phyloP scores from a whole-genome alignment of 345 rosid species.

The Aethionema arabicum region DNA sequence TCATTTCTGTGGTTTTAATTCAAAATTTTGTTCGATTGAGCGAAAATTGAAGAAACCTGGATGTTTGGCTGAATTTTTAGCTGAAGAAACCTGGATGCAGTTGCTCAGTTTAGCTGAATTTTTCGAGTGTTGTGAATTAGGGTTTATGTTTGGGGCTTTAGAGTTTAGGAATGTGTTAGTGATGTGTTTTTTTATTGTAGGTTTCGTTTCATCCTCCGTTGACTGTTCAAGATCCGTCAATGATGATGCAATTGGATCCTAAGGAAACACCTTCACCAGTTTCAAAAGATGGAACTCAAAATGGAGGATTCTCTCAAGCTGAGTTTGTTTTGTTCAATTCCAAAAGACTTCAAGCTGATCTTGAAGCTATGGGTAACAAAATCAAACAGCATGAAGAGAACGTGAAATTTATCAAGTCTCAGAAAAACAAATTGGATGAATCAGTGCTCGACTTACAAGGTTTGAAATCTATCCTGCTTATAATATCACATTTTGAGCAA shows the following conservation, averaged over 20 bases:
- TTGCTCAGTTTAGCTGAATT: neutral
- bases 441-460: conserved; percentile 68
- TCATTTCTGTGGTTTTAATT: neutral
- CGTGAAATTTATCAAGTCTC: conserved; percentile 46
- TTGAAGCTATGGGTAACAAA: conserved; percentile 52
- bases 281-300: conserved; percentile 39
- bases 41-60: neutral
- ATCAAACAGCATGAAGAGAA: conserved; percentile 69
- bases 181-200: conserved; percentile 31
- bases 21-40: too few relatives aligned
- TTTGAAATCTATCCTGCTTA: conserved; percentile 5
- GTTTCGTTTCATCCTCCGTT: conserved; percentile 35
- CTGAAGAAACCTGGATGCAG: neutral
- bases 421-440: conserved; percentile 60
- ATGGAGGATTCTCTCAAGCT: conserved; percentile 45
- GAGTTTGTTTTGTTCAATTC: conserved; percentile 43
- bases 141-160: conserved; percentile 2
- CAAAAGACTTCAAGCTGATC: conserved; percentile 71
- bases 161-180: neutral
- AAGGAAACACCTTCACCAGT: conserved; percentile 24
- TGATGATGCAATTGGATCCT: conserved; percentile 42
- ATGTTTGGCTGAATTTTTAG: too few relatives aligned
- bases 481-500: neutral
- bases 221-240: conserved; percentile 36
- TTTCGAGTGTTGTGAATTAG: conserved; percentile 13